Evolutionary conservation across 2,329 filamentous ascomycete genomes (phyloP), one percentile per base, ranked within the genome.

Genomic region (Trichoderma simmonsii): DNA sequence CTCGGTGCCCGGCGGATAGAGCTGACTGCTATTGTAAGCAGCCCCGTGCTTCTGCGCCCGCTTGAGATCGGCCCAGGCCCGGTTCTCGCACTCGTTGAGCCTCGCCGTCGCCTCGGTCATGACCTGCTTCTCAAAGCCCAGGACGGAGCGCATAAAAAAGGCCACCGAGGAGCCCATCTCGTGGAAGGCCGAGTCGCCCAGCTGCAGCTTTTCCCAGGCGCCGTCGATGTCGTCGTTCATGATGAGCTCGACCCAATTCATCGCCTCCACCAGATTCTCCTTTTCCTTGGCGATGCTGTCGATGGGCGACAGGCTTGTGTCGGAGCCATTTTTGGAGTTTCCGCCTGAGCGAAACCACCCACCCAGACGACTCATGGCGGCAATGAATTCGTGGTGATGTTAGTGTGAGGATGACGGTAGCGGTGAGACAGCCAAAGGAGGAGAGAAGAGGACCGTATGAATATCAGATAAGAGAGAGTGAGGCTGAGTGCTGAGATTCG

Each of bases 61-160:
- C 77, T 91, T 90, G 81, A 93, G 91, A 75, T 97, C 93, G 66
- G 90, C 87, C 84, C 90, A 92, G 4, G 95, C 92, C 67, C 88
- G 87, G 34, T 87, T 89, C 82, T 98, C 95, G 71, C 93, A 93
- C 59, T 92, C 89, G 65, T 86, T 87, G 30, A 99, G 86, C 63
- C 89, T 87, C 30, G 89, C 87, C 15, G 90, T 89, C 26, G 96
- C 94, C 84, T 97, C 90, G 71, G 89, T 90, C 92, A 98, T 96
- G 75, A 97, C 87, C 4, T 96, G 91, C 81, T 97, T 95, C 82
- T 98, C 96, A 77, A 97, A 96, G 2, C 95, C 95, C 1, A 98
- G 84, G 3, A 96, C 91, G 21, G 95, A 94, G 76, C 91, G 88
- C 81, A 98, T 91, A 80, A 98, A 98, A 59, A 89, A 90, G 24